Conservation (phyloP, 2,329 filamentous ascomycete genomes). For the Leptographium wingfieldii region DNA sequence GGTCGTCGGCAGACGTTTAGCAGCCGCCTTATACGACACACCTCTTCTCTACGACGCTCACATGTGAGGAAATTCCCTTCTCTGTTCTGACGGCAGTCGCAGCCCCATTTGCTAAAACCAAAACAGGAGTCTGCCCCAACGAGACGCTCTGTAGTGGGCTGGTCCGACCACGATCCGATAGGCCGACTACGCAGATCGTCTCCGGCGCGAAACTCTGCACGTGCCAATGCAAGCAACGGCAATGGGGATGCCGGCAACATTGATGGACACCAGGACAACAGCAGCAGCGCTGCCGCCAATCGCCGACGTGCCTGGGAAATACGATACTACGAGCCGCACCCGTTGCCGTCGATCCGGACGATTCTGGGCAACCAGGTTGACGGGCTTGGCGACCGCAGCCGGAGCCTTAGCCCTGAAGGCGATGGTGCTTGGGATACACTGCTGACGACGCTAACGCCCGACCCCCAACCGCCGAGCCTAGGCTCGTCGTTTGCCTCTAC, state of each 20-base stretch:
- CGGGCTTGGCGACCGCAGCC: constrained; percentile 72
- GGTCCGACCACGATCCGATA: constrained; percentile 4
- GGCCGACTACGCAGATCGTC: neutral
- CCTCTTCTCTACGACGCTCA: neutral
- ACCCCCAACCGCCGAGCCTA: constrained; percentile 66
- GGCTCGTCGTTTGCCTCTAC: constrained; percentile 72
- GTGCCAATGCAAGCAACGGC: neutral
- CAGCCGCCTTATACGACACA: neutral
- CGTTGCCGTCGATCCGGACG: constrained; percentile 3
- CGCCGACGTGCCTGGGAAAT: neutral
- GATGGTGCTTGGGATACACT: constrained; percentile 67
- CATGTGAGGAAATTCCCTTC: neutral
- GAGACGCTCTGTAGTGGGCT: constrained; percentile 4
- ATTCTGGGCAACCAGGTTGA: constrained; percentile 30
- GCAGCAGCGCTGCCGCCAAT: neutral
- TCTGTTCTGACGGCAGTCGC: neutral
- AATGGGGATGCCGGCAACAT: neutral
- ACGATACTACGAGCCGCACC: neutral
- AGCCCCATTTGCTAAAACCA: neutral
- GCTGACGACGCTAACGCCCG: constrained; percentile 65
- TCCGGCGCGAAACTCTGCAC: neutral
- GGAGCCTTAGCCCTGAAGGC: constrained; percentile 64
- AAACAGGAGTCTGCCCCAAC: neutral
- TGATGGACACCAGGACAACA: neutral
- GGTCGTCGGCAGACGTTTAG: neutral